Evolutionary conservation across 306 rosid species (phyloP).

Genomic region (Crataegus laevigata): DNA sequence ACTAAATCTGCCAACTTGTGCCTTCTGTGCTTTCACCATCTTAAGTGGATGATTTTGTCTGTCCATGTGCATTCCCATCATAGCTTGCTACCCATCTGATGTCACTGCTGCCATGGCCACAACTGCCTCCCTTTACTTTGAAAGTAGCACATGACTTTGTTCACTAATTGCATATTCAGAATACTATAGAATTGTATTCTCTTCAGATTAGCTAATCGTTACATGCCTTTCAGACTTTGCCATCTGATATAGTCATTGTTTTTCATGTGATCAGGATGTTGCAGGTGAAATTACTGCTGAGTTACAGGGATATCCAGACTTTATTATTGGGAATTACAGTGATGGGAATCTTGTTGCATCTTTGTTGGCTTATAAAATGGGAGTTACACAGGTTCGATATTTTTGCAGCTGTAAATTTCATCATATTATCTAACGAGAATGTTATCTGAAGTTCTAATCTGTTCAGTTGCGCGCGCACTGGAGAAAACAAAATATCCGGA

Average conservation of each 20-base stretch:
- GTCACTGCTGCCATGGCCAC: not conserved
- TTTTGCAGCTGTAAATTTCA: not conserved
- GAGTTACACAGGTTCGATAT: slow-evolving; percentile 77
- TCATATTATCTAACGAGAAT: slow-evolving; percentile 1
- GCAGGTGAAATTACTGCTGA: slow-evolving; percentile 74
- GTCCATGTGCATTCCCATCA: not conserved
- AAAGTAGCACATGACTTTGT: not conserved
- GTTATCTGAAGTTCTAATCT: slow-evolving; percentile 20
- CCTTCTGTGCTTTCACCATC: not conserved
- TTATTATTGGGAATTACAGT: slow-evolving; percentile 92
- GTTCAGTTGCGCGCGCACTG: slow-evolving; percentile 79
- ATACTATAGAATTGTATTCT: not conserved
- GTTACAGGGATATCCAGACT: slow-evolving; percentile 76
- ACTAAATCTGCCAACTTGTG: not conserved
- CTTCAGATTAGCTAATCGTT: not conserved
- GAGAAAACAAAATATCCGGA: slow-evolving; percentile 96
- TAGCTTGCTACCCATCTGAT: not conserved
- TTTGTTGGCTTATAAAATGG: slow-evolving; percentile 81
- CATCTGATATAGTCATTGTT: slow-evolving; percentile 13
- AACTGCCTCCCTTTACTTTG: not conserved
- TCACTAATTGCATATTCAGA: not conserved
- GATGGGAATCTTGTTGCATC: slow-evolving; percentile 96
- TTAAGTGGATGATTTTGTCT: not conserved
- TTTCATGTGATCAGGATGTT: slow-evolving; percentile 51
- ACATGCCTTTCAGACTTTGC: not conserved